Conservation (phyloP, 2,329 filamentous ascomycete genomes). For the Cercospora brassicicola region DNA sequence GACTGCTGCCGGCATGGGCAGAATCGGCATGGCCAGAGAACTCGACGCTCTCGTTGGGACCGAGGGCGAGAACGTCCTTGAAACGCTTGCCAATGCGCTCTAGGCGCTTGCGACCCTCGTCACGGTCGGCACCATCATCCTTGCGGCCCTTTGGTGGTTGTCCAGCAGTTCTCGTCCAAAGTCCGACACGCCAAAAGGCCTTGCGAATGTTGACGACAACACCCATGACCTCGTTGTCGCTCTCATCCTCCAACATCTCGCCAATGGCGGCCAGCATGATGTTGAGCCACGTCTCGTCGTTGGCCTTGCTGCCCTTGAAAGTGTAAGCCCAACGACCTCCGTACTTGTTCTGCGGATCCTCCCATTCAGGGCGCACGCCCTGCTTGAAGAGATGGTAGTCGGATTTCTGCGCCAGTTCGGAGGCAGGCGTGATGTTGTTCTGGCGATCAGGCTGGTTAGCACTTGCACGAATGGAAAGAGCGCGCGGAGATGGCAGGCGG, state of each 20-base stretch:
- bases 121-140: conserved; percentile 41
- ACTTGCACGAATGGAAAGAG: conserved; percentile 6
- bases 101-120: conserved; percentile 84
- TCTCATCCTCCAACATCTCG: conserved; percentile 93
- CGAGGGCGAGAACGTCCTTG: conserved; percentile 86
- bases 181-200: conserved; percentile 94
- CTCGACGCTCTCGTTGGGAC: conserved; percentile 75
- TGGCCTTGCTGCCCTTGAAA: conserved; percentile 92
- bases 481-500: conserved; percentile 1
- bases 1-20: conserved; percentile 86
- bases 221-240: conserved; percentile 96
- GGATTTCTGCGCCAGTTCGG: conserved; percentile 93
- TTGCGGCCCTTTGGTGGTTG: conserved; percentile 74
- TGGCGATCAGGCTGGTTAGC: conserved; percentile 43
- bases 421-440: conserved; percentile 98
- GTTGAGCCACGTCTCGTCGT: conserved; percentile 98
- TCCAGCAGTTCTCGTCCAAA: conserved; percentile 93
- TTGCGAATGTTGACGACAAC: conserved; percentile 99
- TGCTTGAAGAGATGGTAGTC: conserved; percentile 99
- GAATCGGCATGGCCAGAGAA: conserved; percentile 97
- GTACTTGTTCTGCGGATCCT: conserved; percentile 97
- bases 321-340: conserved; percentile 98
- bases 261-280: conserved; percentile 96
- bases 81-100: conserved; percentile 82
- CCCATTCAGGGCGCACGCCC: conserved; percentile 96